These are phyloP conservation scores for Bruguiera gymnorhiza DNA, from an alignment of 345 rosid species.

Conservation along the genomic window DNA sequence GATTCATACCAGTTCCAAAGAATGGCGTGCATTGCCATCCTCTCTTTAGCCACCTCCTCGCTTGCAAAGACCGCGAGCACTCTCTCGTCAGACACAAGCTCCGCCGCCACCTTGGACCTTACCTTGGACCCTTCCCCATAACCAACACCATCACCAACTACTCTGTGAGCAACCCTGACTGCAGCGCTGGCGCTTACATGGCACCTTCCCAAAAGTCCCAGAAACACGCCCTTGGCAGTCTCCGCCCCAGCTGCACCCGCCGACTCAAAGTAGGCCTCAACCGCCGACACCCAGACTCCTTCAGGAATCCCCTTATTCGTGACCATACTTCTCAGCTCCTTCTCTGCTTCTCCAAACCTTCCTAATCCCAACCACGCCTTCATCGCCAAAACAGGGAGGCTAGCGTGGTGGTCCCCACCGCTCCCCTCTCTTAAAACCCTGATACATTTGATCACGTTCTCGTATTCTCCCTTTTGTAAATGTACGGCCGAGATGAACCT, in stretches of 20 bases:
- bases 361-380: constrained; percentile 94
- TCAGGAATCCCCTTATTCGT: constrained; percentile 80
- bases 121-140: constrained; percentile 52
- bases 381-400: constrained; percentile 95
- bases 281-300: constrained; percentile 89
- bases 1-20: constrained; percentile 75
- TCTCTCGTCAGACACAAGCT: constrained; percentile 79
- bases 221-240: constrained; percentile 79
- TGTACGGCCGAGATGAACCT: constrained; percentile 90
- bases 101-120: constrained; percentile 69
- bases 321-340: constrained; percentile 86
- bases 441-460: constrained; percentile 85
- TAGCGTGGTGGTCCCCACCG: constrained; percentile 68
- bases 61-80: constrained; percentile 69
- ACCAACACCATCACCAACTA: constrained; percentile 45
- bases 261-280: constrained; percentile 74
- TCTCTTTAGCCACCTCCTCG: constrained; percentile 53
- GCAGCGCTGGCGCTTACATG: constrained; percentile 85
- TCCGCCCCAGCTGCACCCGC: constrained; percentile 91
- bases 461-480: constrained; percentile 78
- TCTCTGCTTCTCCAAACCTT: constrained; percentile 75
- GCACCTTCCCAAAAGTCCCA: constrained; percentile 79
- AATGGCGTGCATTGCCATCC: constrained; percentile 77
- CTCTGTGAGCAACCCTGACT: constrained; percentile 65
- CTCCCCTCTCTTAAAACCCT: constrained; percentile 70